phyloP scores from a whole-genome alignment of 148 eudicot genomes.

The Fagopyrum homotropicum region DNA sequence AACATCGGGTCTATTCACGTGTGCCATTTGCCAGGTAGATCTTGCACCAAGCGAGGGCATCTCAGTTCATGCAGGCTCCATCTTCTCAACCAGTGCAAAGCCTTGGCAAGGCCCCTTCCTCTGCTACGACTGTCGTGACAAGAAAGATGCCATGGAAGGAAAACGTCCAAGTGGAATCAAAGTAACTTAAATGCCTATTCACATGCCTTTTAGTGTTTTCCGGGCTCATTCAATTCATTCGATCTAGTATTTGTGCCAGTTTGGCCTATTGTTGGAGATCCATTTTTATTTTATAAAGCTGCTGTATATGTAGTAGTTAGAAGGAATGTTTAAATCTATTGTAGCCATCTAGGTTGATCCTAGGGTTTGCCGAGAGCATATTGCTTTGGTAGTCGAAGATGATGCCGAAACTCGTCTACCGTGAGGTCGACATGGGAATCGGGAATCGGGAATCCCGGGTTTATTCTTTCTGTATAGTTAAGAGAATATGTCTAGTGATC shows the following conservation, averaged over 20 bases:
- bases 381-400: not conserved
- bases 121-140: constrained; percentile 62
- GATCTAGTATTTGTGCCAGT: not conserved
- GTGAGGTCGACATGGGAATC: not conserved
- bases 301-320: constrained; percentile 4
- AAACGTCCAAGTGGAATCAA: constrained; percentile 81
- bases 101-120: constrained; percentile 97
- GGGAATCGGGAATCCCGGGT: not conserved
- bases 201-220: not conserved
- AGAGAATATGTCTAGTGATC: constrained; percentile 1
- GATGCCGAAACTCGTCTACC: not conserved
- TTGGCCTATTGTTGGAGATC: not conserved
- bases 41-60: constrained; percentile 75
- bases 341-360: constrained; percentile 9
- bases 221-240: constrained; percentile 1
- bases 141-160: constrained; percentile 98
- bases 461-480: constrained; percentile 6
- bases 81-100: constrained; percentile 71
- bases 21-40: constrained; percentile 75
- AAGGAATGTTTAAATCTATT: not conserved
- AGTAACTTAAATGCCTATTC: constrained; percentile 22
- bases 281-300: not conserved
- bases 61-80: constrained; percentile 86
- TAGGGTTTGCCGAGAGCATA: not conserved
- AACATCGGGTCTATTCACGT: constrained; percentile 46